These are phyloP conservation scores for Cinnamomum micranthum DNA, from an alignment of 164 flowering plant genomes.

Conservation along the genomic window DNA sequence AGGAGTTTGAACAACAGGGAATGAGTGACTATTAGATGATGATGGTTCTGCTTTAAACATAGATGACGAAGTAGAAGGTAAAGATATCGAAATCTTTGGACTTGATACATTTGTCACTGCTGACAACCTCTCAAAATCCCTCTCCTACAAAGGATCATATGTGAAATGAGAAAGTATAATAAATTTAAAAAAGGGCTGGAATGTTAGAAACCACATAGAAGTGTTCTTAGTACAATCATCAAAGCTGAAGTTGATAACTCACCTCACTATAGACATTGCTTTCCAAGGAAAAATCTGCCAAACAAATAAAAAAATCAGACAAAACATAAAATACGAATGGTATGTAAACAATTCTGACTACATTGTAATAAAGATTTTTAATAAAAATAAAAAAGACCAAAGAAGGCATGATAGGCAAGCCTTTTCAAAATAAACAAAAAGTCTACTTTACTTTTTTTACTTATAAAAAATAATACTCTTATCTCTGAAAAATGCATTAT, in stretches of 20 bases:
- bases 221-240: not conserved
- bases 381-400: not conserved
- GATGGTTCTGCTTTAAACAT: constrained; percentile 31
- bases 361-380: not conserved
- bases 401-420: not conserved
- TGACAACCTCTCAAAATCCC: constrained; percentile 37
- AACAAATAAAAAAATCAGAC: constrained; percentile 22
- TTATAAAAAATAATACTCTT: too few relatives aligned
- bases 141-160: constrained; percentile 36
- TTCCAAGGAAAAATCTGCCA: constrained; percentile 38
- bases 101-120: constrained; percentile 33
- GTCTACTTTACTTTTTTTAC: too few relatives aligned
- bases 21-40: constrained; percentile 25
- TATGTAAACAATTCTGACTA: not conserved
- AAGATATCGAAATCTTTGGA: constrained; percentile 40
- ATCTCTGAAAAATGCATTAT: too few relatives aligned
- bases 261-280: constrained; percentile 45
- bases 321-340: not conserved
- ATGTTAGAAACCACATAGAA: not conserved
- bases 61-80: constrained; percentile 43
- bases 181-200: not conserved
- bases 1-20: constrained; percentile 43
- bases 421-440: too few relatives aligned
- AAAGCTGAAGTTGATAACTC: constrained; percentile 25
- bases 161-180: not conserved